phyloP scores from a whole-genome alignment of 441 rosid species.

The Pelargonium fulgidum region DNA sequence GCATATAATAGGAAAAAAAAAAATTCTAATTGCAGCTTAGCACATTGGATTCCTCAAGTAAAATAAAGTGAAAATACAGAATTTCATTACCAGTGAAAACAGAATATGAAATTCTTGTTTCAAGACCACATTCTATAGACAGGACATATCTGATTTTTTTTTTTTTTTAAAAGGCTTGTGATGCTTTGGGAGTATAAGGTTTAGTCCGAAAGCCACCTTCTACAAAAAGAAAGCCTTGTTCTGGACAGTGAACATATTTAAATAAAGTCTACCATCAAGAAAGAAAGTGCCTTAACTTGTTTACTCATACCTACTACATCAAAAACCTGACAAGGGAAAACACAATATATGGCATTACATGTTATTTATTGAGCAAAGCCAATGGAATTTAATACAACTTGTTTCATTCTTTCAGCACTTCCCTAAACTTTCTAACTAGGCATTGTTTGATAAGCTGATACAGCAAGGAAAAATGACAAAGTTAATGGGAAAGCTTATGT shows the following conservation, averaged over 20 bases:
- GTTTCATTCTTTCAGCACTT: neutral
- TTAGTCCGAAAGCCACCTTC: neutral
- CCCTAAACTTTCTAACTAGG: neutral
- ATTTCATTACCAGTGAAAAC: neutral
- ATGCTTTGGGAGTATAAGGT: neutral
- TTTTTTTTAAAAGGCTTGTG: neutral
- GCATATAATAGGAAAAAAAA: neutral
- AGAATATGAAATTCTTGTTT: no score
- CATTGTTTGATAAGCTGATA: no score
- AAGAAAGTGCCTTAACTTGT: neutral
- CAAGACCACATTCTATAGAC: neutral
- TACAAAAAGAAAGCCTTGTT: neutral
- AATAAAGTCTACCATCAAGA: neutral
- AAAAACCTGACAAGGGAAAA: neutral
- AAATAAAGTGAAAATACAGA: neutral
- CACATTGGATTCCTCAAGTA: neutral
- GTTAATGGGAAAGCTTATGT: no score
- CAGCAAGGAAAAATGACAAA: no score
- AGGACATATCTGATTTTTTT: neutral
- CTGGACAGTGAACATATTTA: neutral
- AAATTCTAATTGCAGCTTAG: neutral
- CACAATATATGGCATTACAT: neutral
- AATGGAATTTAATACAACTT: neutral
- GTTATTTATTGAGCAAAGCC: neutral
- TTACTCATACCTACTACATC: neutral